These are phyloP conservation scores for Hordeum marinum DNA, from an alignment of 176 grass and related monocot genomes.

Conservation along the genomic window DNA sequence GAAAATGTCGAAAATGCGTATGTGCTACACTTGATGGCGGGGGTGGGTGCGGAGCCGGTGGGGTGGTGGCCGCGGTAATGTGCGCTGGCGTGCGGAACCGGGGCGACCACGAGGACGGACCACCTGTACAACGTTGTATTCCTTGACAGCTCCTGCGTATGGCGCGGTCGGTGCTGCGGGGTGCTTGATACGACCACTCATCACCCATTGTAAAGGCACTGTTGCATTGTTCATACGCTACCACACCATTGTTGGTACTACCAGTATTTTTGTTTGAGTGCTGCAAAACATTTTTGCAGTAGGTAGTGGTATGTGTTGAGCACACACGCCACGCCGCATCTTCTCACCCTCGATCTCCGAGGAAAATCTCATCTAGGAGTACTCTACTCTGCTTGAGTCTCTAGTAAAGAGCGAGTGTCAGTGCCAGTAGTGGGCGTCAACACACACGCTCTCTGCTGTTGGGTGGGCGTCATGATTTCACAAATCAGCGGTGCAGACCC, in stretches of 20 bases:
- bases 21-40: background rate
- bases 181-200: no score
- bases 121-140: background rate
- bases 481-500: constrained; percentile 25
- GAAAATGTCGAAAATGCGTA: background rate
- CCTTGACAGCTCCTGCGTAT: background rate
- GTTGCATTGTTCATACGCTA: background rate
- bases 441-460: no score
- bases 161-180: no score
- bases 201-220: background rate
- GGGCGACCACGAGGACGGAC: background rate
- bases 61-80: no score
- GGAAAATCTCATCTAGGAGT: background rate
- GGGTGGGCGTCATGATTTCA: constrained; percentile 23
- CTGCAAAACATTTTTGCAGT: no score
- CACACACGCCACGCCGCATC: background rate
- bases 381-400: background rate
- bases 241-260: background rate
- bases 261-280: no score
- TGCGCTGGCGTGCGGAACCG: background rate
- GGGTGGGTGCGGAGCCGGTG: no score
- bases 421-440: background rate
- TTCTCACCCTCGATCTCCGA: background rate
- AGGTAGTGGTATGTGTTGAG: no score
- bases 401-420: background rate